Conservation (phyloP, 2,329 filamentous ascomycete genomes). For the Aspergillus sp. region DNA sequence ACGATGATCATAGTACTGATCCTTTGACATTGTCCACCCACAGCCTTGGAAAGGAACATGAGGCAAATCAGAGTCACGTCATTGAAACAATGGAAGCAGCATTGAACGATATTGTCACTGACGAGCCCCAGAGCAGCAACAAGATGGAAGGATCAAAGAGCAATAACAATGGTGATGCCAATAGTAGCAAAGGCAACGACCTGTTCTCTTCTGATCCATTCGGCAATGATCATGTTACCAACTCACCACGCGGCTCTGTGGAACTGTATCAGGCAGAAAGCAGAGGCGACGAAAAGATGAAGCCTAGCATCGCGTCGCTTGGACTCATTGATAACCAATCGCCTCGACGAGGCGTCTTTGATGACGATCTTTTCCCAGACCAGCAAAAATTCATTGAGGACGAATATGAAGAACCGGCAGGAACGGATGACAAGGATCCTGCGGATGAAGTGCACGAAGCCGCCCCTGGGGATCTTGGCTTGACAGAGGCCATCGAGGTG, state of each 20-base stretch:
- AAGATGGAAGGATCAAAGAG: slow-evolving; percentile 30
- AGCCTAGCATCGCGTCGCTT: slow-evolving; percentile 81
- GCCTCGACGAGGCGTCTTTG: slow-evolving; percentile 84
- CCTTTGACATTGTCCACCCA: slow-evolving; percentile 67
- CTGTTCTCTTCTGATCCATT: slow-evolving; percentile 38
- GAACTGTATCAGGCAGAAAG: slow-evolving; percentile 45
- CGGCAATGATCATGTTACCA: slow-evolving; percentile 42
- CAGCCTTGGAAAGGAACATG: slow-evolving; percentile 61
- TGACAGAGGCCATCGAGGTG: slow-evolving; percentile 84
- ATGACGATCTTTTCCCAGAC: slow-evolving; percentile 88
- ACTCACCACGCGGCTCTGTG: slow-evolving; percentile 55
- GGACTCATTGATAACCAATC: slow-evolving; percentile 74
- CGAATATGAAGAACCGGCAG: slow-evolving; percentile 66
- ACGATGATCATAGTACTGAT: slow-evolving; percentile 67
- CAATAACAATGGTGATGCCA: not conserved
- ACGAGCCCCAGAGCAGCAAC: slow-evolving; percentile 48
- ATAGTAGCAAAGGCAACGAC: slow-evolving; percentile 8
- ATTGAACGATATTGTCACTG: slow-evolving; percentile 83
- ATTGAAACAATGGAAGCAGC: slow-evolving; percentile 91
- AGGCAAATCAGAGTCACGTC: slow-evolving; percentile 61
- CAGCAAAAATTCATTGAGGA: slow-evolving; percentile 74
- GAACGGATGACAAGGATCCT: slow-evolving; percentile 51
- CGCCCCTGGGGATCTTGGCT: slow-evolving; percentile 82
- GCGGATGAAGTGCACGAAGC: slow-evolving; percentile 87
- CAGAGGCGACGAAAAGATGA: slow-evolving; percentile 46